These are phyloP conservation scores for Dianthus caryophyllus DNA, from an alignment of 148 eudicot species.

Conservation along the genomic window DNA sequence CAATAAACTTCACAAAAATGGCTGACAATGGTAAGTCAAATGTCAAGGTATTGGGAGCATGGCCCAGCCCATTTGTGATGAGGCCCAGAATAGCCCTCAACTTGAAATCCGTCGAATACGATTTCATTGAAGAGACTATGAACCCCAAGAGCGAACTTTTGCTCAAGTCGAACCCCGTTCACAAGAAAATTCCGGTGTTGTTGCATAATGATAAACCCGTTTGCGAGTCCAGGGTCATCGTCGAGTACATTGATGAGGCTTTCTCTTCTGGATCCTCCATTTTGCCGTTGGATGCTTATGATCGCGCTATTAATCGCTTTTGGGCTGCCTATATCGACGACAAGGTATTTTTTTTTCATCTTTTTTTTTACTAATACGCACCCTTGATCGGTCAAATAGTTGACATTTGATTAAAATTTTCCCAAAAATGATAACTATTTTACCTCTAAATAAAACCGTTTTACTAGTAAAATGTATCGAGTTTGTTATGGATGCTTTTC, in stretches of 20 bases:
- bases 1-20: neutral
- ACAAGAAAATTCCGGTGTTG: conserved; percentile 68
- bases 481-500: too few species aligned
- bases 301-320: conserved; percentile 58
- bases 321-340: conserved; percentile 66
- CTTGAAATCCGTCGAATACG: conserved; percentile 41
- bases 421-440: too few species aligned
- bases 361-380: too few species aligned
- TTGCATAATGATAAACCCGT: conserved; percentile 48
- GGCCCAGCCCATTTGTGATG: conserved; percentile 49
- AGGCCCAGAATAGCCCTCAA: conserved; percentile 48
- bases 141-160: conserved; percentile 50
- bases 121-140: conserved; percentile 37
- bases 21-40: conserved; percentile 31
- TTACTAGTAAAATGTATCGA: too few species aligned
- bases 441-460: too few species aligned
- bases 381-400: too few species aligned
- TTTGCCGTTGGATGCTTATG: conserved; percentile 67
- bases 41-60: conserved; percentile 44
- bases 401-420: too few species aligned
- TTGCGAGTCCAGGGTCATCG: conserved; percentile 62
- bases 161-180: conserved; percentile 61
- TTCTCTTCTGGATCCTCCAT: conserved; percentile 44
- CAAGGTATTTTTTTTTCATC: conserved; percentile 27
- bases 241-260: conserved; percentile 57